Evolutionary conservation across 1,139 yeast genomes (phyloP).

Genomic region (Geotrichum cucujoidarum): DNA sequence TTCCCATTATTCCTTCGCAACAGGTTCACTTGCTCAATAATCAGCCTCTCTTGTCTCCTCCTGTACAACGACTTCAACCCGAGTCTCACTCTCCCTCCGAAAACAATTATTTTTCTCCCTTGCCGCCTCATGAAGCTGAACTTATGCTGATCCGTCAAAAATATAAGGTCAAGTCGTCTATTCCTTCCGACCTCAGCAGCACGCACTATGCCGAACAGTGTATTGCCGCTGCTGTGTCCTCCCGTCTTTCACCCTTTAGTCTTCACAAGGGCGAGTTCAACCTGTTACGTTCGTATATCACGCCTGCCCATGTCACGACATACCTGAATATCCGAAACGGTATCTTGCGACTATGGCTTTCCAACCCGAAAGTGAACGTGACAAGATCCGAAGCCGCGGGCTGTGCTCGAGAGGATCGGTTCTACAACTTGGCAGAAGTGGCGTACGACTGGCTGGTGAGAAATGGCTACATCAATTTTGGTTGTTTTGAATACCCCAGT

Average conservation of each 20-base stretch:
- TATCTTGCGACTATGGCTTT: constrained; percentile 42
- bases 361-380: constrained; percentile 42
- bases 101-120: constrained; percentile 16
- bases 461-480: constrained; percentile 43
- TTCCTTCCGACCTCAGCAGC: constrained; percentile 38
- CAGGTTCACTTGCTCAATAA: constrained; percentile 12
- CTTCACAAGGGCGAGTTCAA: constrained; percentile 38
- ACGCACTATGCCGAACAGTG: constrained; percentile 41
- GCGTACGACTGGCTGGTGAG: constrained; percentile 43
- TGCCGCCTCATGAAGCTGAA: constrained; percentile 20
- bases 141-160: constrained; percentile 27
- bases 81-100: constrained; percentile 16
- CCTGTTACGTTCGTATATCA: constrained; percentile 35
- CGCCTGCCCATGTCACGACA: constrained; percentile 40
- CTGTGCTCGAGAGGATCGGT: constrained; percentile 41
- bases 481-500: constrained; percentile 37
- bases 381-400: constrained; percentile 44
- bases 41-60: constrained; percentile 18
- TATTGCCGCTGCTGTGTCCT: constrained; percentile 41
- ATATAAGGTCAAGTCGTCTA: constrained; percentile 39
- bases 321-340: constrained; percentile 43
- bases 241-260: constrained; percentile 39
- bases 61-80: constrained; percentile 10
- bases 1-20: constrained; percentile 6
- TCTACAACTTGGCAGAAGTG: constrained; percentile 40